These are phyloP conservation scores for Ascochyta koolunga DNA, from an alignment of 2,329 filamentous ascomycete species.

Conservation along the genomic window DNA sequence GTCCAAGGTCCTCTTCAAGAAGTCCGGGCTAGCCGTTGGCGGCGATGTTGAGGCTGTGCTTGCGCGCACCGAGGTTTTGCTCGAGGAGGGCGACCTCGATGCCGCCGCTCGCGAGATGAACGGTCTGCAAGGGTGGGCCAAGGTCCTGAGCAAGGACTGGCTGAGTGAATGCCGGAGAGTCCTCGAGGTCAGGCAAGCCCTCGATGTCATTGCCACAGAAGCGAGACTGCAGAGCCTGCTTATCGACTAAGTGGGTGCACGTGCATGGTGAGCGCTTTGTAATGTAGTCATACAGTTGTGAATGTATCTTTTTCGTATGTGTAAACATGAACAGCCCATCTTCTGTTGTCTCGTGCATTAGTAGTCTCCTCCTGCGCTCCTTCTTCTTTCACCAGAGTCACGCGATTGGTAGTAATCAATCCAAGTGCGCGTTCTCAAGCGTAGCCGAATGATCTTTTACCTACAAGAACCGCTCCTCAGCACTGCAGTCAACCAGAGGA, in stretches of 20 bases:
- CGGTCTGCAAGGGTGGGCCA: slow-evolving; percentile 88
- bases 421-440: too few species aligned
- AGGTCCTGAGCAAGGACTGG: slow-evolving; percentile 94
- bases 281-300: slow-evolving; percentile 18
- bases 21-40: slow-evolving; percentile 75
- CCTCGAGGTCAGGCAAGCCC: slow-evolving; percentile 91
- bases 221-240: slow-evolving; percentile 86
- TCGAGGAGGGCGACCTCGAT: slow-evolving; percentile 94
- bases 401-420: too few species aligned
- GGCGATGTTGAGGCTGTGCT: slow-evolving; percentile 94
- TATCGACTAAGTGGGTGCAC: slow-evolving; percentile 63
- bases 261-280: slow-evolving; percentile 5
- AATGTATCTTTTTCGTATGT: slow-evolving; percentile 8
- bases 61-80: slow-evolving; percentile 82
- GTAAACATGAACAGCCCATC: not conserved
- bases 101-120: slow-evolving; percentile 95
- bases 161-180: slow-evolving; percentile 87
- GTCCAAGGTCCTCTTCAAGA: slow-evolving; percentile 96
- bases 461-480: too few species aligned
- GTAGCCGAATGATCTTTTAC: not conserved
- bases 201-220: slow-evolving; percentile 93
- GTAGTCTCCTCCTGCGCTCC: too few species aligned
- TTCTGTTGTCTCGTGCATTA: too few species aligned
- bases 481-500: too few species aligned
- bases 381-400: too few species aligned